phyloP scores from a whole-genome alignment of 164 flowering plant species.

The Sedum album region DNA sequence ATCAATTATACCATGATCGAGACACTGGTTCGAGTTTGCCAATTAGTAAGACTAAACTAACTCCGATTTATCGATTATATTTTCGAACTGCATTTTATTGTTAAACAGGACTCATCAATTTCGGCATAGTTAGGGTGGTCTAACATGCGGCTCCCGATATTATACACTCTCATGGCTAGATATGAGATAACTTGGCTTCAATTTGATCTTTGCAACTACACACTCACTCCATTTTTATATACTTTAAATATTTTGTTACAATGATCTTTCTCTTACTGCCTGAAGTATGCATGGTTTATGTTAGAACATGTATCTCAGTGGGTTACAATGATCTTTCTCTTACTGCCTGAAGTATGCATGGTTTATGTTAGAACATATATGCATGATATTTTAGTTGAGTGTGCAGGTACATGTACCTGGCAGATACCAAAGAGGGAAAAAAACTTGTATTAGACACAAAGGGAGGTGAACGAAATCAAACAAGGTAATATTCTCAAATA shows the following conservation, averaged over 20 bases:
- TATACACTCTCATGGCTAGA: constrained; percentile 98
- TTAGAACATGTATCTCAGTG: no score
- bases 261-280: not conserved
- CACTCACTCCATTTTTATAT: not conserved
- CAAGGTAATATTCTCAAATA: no score
- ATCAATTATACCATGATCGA: constrained; percentile 92
- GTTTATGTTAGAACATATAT: no score
- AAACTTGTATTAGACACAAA: no score
- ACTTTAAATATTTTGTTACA: not conserved
- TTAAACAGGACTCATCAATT: constrained; percentile 82
- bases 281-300: no score
- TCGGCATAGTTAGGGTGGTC: constrained; percentile 97
- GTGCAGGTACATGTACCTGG: no score
- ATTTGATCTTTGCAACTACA: constrained; percentile 98
- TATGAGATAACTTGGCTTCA: constrained; percentile 96
- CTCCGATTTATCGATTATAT: not conserved
- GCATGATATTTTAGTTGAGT: no score
- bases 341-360: no score
- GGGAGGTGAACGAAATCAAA: no score
- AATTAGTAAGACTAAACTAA: no score
- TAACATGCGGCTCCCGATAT: constrained; percentile 96
- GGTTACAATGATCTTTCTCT: not conserved
- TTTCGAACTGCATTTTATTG: not conserved
- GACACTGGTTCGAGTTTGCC: constrained; percentile 57
- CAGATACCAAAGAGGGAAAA: no score